Evolutionary conservation across 140 eudicot genomes (phyloP), one percentile per base, ranked within the genome.

Genomic region (Anethum foeniculum): DNA sequence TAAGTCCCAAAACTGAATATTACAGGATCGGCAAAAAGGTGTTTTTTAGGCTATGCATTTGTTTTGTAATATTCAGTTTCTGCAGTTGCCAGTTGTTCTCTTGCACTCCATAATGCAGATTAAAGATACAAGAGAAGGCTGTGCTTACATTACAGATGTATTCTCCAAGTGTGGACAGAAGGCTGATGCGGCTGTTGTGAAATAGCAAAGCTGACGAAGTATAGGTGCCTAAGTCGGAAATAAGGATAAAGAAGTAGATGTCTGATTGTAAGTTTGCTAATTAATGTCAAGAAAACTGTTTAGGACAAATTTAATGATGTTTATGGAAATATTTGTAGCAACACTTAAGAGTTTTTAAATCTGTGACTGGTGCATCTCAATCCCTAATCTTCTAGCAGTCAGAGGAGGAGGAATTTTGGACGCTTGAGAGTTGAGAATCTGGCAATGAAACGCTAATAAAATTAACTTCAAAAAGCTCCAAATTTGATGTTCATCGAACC

Each of bases 21-120:
- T 75, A 93, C 90, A 12, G 98, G 97, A 84, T 90, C 96, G 76
- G 93, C 98, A 69, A 91, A 80, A 30, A 91, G 89, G 98, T 94
- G 75, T 27, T 79, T 27, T 27, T 0, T 47, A n/a, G 48, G 64
- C 27, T 25, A 43, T 41, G 58, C 32, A 44, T 75, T 72, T 18
- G 76, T 4, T 43, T 1, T 27, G 25, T 34, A 27, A 75, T 11
- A 3, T 25, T 47, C 56, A 27, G 39, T 75, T 75, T 19, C 41
- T 13, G 41, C 23, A 12, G 9, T 4, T 6, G 27, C 25, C 73
- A 67, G 4, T 30, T 38, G n/a, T 16, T 18, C 32, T 64, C 0
- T 12, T 47, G 41, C 10, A n/a, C 27, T 18, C 21, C 32, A 23
- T 82, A 62, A 13, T 86, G 87, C 97, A 92, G 98, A 88, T 87